Conservation (phyloP, 208 protist genomes). For the Leishmania arabica region DNA sequence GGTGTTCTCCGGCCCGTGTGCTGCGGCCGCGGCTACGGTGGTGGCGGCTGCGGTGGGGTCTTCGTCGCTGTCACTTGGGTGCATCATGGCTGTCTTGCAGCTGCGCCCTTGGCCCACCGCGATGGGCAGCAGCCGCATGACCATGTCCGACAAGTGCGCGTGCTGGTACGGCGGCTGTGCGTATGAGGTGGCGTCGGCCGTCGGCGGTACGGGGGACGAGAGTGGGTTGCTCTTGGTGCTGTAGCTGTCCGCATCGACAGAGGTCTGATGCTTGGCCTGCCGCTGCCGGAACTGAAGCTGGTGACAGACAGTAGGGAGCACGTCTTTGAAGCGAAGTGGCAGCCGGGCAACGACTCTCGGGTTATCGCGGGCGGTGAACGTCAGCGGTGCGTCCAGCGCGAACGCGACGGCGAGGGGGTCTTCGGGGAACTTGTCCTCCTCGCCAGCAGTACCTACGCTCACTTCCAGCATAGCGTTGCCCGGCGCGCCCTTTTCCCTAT, state of each 20-base stretch:
- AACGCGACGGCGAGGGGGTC: slow-evolving; percentile 23
- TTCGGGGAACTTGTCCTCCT: neutral
- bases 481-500: neutral
- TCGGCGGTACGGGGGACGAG: neutral
- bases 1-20: neutral
- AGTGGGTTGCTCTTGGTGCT: neutral
- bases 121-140: slow-evolving; percentile 17
- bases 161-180: neutral
- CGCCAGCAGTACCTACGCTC: neutral
- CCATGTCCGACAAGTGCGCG: slow-evolving; percentile 19
- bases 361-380: slow-evolving; percentile 30
- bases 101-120: slow-evolving; percentile 21
- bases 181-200: neutral
- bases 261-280: slow-evolving; percentile 22
- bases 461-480: neutral
- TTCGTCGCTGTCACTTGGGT: slow-evolving; percentile 8
- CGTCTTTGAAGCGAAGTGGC: slow-evolving; percentile 22
- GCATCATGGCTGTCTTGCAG: slow-evolving; percentile 22
- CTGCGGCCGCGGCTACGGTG: neutral
- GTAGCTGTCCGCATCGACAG: slow-evolving; percentile 1
- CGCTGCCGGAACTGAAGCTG: slow-evolving; percentile 30
- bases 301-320: slow-evolving; percentile 18
- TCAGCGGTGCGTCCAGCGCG: slow-evolving; percentile 24
- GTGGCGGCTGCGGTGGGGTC: neutral
- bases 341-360: slow-evolving; percentile 22